These are phyloP conservation scores for Sugiyamaella marilandica DNA, from an alignment of 805 yeast species.

Conservation along the genomic window DNA sequence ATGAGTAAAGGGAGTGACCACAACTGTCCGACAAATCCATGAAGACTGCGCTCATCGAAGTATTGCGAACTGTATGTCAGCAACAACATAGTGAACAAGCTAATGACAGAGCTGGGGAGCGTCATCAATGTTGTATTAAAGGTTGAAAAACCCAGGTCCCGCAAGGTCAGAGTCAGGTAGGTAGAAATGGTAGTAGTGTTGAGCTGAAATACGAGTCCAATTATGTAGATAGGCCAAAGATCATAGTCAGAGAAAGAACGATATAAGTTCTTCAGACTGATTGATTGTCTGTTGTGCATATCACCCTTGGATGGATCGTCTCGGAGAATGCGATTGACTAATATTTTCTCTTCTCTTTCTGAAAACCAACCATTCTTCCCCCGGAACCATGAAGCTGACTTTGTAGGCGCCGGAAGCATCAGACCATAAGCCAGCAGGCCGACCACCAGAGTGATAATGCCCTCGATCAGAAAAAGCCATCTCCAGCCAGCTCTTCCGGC, in stretches of 20 bases:
- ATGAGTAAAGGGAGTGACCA: slow-evolving; percentile 35
- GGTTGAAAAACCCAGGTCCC: slow-evolving; percentile 47
- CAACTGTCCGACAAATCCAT: slow-evolving; percentile 29
- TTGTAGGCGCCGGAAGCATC: slow-evolving; percentile 50
- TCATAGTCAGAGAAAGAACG: slow-evolving; percentile 45
- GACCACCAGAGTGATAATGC: slow-evolving; percentile 45
- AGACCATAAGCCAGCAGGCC: slow-evolving; percentile 42
- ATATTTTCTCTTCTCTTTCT: slow-evolving; percentile 52
- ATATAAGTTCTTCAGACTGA: slow-evolving; percentile 38
- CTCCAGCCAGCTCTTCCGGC: slow-evolving; percentile 50
- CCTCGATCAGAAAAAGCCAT: slow-evolving; percentile 60
- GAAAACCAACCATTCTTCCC: slow-evolving; percentile 47
- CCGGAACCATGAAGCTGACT: slow-evolving; percentile 41
- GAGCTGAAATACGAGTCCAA: slow-evolving; percentile 42
- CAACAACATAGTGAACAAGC: slow-evolving; percentile 24
- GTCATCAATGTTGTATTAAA: slow-evolving; percentile 48
- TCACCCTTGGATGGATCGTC: slow-evolving; percentile 64
- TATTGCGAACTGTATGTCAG: slow-evolving; percentile 22
- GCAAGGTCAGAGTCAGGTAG: slow-evolving; percentile 48
- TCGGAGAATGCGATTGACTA: slow-evolving; percentile 53
- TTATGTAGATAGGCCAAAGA: slow-evolving; percentile 49
- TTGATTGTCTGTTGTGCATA: slow-evolving; percentile 57
- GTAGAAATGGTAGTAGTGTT: slow-evolving; percentile 35
- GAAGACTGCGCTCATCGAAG: slow-evolving; percentile 23
- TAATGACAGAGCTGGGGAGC: slow-evolving; percentile 29